A percentile compares a stretch with the other conserved stretches of the same genome.
phyloP scores from a whole-genome alignment of 2,329 filamentous ascomycete genomes.

The Fusarium concolor region DNA sequence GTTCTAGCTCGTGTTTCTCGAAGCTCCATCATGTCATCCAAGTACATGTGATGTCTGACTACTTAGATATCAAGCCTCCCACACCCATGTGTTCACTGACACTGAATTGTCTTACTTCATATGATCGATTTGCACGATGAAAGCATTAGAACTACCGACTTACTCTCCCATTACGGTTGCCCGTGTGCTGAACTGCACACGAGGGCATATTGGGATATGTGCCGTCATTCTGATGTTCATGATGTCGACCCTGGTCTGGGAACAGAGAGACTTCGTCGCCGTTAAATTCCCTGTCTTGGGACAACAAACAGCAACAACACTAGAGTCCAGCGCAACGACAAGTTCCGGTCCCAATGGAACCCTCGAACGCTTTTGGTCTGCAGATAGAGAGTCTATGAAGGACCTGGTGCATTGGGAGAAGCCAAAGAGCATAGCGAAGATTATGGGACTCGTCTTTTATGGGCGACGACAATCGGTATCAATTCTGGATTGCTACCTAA shows the following conservation, averaged over 20 bases:
- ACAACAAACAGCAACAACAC: slow-evolving; percentile 3
- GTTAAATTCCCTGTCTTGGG: slow-evolving; percentile 23
- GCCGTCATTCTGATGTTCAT: slow-evolving; percentile 34
- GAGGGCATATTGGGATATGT: slow-evolving; percentile 30
- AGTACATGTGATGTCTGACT: slow-evolving; percentile 2
- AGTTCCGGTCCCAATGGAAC: not conserved
- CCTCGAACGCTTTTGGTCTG: slow-evolving; percentile 42
- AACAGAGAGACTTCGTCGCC: slow-evolving; percentile 27
- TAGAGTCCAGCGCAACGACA: not conserved
- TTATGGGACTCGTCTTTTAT: slow-evolving; percentile 61
- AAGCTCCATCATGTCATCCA: not conserved
- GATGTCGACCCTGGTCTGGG: slow-evolving; percentile 35
- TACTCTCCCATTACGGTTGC: not conserved
- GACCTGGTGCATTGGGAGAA: slow-evolving; percentile 36
- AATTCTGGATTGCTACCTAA: slow-evolving; percentile 60
- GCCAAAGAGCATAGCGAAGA: slow-evolving; percentile 43
- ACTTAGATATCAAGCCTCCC: slow-evolving; percentile 21
- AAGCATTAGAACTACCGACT: slow-evolving; percentile 8
- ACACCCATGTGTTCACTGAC: not conserved
- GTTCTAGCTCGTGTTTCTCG: not conserved
- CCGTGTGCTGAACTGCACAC: slow-evolving; percentile 21
- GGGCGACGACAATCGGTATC: slow-evolving; percentile 58
- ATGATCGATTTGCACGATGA: slow-evolving; percentile 14
- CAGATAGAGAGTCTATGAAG: slow-evolving; percentile 31
- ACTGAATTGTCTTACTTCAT: not conserved